Conservation (phyloP, 1,284 basidiomycete species). For the Pyrrhoderma lamaoense region DNA sequence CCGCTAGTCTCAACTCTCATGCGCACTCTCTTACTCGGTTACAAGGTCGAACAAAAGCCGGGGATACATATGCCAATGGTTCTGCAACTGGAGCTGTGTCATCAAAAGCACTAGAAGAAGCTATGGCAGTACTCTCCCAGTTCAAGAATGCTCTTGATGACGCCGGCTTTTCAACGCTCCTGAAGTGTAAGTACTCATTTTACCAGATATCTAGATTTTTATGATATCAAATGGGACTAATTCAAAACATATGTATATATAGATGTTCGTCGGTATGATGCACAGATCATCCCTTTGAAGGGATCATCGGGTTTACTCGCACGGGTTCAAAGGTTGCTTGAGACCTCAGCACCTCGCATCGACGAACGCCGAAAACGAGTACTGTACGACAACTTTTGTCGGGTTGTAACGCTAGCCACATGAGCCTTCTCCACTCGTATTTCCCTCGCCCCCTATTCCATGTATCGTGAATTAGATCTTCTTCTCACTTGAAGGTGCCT, state of each 20-base stretch:
- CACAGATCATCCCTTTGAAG: slow-evolving; percentile 64
- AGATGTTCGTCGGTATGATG: slow-evolving; percentile 67
- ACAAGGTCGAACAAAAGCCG: neutral
- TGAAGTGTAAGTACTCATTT: slow-evolving; percentile 61
- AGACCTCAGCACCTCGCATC: slow-evolving; percentile 35
- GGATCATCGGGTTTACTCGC: slow-evolving; percentile 59
- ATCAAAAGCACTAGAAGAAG: slow-evolving; percentile 11
- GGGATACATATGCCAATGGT: slow-evolving; percentile 12
- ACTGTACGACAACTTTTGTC: slow-evolving; percentile 53
- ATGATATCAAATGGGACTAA: too few relatives aligned
- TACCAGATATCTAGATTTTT: too few relatives aligned
- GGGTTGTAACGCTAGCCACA: slow-evolving; percentile 56
- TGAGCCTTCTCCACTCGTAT: slow-evolving; percentile 17
- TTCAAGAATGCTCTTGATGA: slow-evolving; percentile 58
- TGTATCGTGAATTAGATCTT: neutral
- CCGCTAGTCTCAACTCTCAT: too few relatives aligned
- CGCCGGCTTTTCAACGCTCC: slow-evolving; percentile 56
- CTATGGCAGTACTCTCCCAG: slow-evolving; percentile 48
- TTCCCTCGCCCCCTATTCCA: neutral
- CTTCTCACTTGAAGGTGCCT: neutral
- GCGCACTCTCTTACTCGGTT: neutral
- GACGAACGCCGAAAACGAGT: slow-evolving; percentile 40
- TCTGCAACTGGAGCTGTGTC: slow-evolving; percentile 27
- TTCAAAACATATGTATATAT: slow-evolving; percentile 25
- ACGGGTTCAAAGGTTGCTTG: slow-evolving; percentile 54